Conservation (phyloP, 1,139 yeast genomes). For the Hemisphaericaspora lyxosophila region DNA sequence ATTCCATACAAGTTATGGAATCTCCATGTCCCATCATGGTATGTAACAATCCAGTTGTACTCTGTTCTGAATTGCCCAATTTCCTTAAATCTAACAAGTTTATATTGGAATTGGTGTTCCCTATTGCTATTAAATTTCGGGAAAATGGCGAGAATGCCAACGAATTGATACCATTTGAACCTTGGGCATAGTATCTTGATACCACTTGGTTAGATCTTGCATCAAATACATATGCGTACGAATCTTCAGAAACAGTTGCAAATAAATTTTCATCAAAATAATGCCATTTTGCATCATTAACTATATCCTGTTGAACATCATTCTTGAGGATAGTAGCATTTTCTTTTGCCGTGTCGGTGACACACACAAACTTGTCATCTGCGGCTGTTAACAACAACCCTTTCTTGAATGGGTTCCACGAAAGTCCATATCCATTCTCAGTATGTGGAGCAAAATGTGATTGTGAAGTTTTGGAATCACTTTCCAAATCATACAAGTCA, state of each 20-base stretch:
- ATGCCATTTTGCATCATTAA: conserved; percentile 78
- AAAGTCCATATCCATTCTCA: conserved; percentile 70
- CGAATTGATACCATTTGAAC: conserved; percentile 55
- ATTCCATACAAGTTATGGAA: conserved; percentile 65
- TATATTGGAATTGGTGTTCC: conserved; percentile 68
- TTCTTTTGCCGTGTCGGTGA: conserved; percentile 19
- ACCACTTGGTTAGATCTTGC: conserved; percentile 31
- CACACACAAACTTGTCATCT: conserved; percentile 61
- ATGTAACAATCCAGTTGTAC: conserved; percentile 44
- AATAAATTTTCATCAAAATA: conserved; percentile 47
- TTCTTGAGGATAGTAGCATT: conserved; percentile 11
- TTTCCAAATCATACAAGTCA: conserved; percentile 58
- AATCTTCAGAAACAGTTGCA: conserved; percentile 75
- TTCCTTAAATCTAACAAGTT: conserved; percentile 61
- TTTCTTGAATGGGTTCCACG: conserved; percentile 53
- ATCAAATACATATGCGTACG: conserved; percentile 44
- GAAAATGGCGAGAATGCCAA: conserved; percentile 66
- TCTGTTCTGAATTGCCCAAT: conserved; percentile 25
- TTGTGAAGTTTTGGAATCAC: conserved; percentile 16
- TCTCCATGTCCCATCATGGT: conserved; percentile 78
- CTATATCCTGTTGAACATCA: conserved; percentile 50
- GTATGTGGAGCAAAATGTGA: conserved; percentile 52
- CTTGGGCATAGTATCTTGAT: conserved; percentile 28
- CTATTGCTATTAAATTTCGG: conserved; percentile 59
- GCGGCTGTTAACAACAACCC: conserved; percentile 60